These are phyloP conservation scores for Parietaria judaica DNA, from an alignment of 306 rosid species.

Conservation along the genomic window DNA sequence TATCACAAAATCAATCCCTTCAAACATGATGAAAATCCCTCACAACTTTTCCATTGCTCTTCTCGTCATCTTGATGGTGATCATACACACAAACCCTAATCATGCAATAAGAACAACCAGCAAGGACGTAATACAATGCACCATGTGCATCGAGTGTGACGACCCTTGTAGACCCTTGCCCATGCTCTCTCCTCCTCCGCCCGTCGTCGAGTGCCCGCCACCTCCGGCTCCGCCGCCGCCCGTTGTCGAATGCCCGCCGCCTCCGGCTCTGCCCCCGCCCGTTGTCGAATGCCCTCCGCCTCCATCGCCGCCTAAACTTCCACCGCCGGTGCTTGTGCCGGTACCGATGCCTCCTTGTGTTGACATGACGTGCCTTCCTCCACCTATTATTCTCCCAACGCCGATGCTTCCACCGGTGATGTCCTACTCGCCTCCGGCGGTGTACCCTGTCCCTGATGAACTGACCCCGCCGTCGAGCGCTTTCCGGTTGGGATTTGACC, in stretches of 20 bases:
- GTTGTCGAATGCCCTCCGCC: constrained; percentile 31
- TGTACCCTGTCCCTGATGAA: constrained; percentile 12
- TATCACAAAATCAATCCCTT: background rate
- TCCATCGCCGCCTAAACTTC: constrained; percentile 27
- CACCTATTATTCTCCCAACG: background rate
- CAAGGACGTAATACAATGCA: constrained; percentile 38
- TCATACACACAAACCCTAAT: background rate
- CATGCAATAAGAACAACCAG: background rate
- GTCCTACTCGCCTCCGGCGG: constrained; percentile 12
- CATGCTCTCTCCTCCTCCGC: constrained; percentile 35
- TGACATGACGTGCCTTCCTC: background rate
- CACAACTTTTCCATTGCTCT: background rate
- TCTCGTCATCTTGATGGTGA: background rate
- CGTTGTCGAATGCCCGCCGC: constrained; percentile 21
- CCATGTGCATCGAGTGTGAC: constrained; percentile 49
- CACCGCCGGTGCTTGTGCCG: background rate
- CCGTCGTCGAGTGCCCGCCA: constrained; percentile 33
- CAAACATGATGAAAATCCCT: constrained; percentile 7
- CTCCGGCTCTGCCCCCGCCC: constrained; percentile 25
- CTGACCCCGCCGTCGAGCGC: constrained; percentile 12
- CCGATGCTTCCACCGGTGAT: background rate
- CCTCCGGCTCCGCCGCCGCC: constrained; percentile 25
- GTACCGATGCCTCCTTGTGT: background rate
- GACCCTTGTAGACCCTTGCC: constrained; percentile 42
- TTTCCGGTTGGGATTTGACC: constrained; percentile 4